Percentiles rank a stretch among this genome's conserved stretches.
Conservation (phyloP, 306 rosid genomes). For the Begonia peltatifolia region DNA sequence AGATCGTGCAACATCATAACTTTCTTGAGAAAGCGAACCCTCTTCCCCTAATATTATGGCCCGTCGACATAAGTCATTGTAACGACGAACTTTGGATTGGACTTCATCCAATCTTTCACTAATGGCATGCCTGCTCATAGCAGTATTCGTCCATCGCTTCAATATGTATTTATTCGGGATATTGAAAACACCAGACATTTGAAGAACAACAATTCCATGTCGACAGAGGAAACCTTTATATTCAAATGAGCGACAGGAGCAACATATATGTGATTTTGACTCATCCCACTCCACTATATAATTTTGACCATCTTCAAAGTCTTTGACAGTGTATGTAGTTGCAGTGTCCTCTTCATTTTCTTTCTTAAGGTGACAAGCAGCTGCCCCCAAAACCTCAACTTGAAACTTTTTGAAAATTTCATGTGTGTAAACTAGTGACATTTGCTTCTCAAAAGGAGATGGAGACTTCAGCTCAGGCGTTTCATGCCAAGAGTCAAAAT, state of each 20-base stretch:
- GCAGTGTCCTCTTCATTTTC: slow-evolving; percentile 12
- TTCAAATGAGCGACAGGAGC: slow-evolving; percentile 13
- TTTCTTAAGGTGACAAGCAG: slow-evolving; percentile 14
- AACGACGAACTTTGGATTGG: slow-evolving; percentile 10
- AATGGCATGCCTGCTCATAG: slow-evolving; percentile 10
- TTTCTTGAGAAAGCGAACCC: slow-evolving; percentile 15
- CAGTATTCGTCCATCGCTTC: slow-evolving; percentile 13
- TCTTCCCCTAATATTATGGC: slow-evolving; percentile 18
- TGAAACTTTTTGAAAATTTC: slow-evolving; percentile 12
- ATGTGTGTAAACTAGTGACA: slow-evolving; percentile 9
- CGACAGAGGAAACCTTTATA: slow-evolving; percentile 13
- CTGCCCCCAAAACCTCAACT: slow-evolving; percentile 16
- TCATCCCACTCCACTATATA: slow-evolving; percentile 9
- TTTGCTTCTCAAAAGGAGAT: slow-evolving; percentile 17
- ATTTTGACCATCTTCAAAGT: slow-evolving; percentile 13
- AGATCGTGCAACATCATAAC: slow-evolving; percentile 12
- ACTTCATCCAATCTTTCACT: slow-evolving; percentile 12
- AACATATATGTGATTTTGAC: slow-evolving; percentile 9
- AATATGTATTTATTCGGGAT: slow-evolving; percentile 11
- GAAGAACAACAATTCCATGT: slow-evolving; percentile 12
- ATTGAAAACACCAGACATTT: slow-evolving; percentile 16
- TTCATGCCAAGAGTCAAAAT: slow-evolving; percentile 17
- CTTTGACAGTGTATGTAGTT: slow-evolving; percentile 10
- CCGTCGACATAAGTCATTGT: slow-evolving; percentile 11
- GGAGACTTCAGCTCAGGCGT: slow-evolving; percentile 16